Conservation (phyloP, 2,329 filamentous ascomycete species). For the Macrophomina pseudophaseolina region DNA sequence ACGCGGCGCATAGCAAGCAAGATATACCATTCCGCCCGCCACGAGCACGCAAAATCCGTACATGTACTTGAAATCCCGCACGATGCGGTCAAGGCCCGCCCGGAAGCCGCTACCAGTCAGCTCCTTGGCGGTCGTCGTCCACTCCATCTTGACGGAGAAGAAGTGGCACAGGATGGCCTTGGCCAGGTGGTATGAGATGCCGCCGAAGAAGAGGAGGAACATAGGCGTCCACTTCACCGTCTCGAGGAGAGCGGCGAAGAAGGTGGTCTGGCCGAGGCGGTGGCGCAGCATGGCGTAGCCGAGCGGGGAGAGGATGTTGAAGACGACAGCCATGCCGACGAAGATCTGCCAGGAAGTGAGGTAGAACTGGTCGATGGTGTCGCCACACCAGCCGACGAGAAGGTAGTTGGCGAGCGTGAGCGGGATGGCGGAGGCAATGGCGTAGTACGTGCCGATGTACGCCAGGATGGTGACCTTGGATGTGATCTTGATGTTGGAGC, state of each 20-base stretch:
- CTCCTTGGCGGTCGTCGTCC: slow-evolving; percentile 25
- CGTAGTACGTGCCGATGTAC: slow-evolving; percentile 30
- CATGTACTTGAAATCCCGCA: slow-evolving; percentile 20
- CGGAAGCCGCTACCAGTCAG: slow-evolving; percentile 8
- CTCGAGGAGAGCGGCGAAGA: slow-evolving; percentile 28
- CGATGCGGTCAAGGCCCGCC: slow-evolving; percentile 7
- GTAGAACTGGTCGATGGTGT: slow-evolving; percentile 29
- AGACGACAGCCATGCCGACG: slow-evolving; percentile 28
- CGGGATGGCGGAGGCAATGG: slow-evolving; percentile 26
- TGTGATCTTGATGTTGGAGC: slow-evolving; percentile 27
- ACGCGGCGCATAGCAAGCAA: slow-evolving; percentile 27
- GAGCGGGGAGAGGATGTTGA: slow-evolving; percentile 26
- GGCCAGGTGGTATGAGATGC: slow-evolving; percentile 29
- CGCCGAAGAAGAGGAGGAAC: slow-evolving; percentile 30
- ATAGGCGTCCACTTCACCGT: slow-evolving; percentile 30
- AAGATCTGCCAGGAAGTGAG: slow-evolving; percentile 28
- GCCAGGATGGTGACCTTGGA: slow-evolving; percentile 30
- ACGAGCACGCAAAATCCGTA: slow-evolving; percentile 2
- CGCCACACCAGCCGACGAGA: slow-evolving; percentile 28
- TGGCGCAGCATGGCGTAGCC: slow-evolving; percentile 29
- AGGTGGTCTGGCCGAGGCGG: slow-evolving; percentile 26
- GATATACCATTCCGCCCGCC: slow-evolving; percentile 25
- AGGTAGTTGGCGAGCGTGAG: slow-evolving; percentile 29
- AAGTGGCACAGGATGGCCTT: slow-evolving; percentile 29
- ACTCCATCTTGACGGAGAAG: slow-evolving; percentile 27